phyloP scores from a whole-genome alignment of 495 filamentous ascomycete species.

The Penicillium verhagenii region DNA sequence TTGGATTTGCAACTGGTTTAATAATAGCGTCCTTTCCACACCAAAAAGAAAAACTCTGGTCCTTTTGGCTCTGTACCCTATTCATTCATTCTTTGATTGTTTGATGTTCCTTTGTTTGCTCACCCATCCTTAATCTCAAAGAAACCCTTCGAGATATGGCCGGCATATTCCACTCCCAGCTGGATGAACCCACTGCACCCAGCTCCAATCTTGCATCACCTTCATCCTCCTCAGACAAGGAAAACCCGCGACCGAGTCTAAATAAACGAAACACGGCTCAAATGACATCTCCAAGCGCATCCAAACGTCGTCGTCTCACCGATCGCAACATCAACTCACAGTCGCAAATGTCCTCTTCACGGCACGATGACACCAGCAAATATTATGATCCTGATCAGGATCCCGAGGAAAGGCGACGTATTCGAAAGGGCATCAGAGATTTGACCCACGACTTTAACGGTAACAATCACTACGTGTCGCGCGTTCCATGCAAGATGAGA shows the following conservation, averaged over 20 bases:
- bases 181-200: conserved; percentile 19
- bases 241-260: conserved; percentile 43
- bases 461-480: conserved; percentile 25
- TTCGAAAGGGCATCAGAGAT: conserved; percentile 68
- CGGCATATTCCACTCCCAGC: conserved; percentile 20
- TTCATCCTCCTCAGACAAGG: conserved; percentile 56
- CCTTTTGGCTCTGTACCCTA: conserved; percentile 1
- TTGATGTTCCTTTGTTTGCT: conserved; percentile 3
- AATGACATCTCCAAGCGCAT: conserved; percentile 30
- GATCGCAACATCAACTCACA: conserved; percentile 33
- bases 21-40: background rate
- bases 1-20: background rate
- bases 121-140: background rate
- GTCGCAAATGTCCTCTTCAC: conserved; percentile 27
- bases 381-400: conserved; percentile 91
- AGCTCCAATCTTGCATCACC: conserved; percentile 40
- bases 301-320: conserved; percentile 45
- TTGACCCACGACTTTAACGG: conserved; percentile 64
- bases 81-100: conserved; percentile 5
- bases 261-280: conserved; percentile 24
- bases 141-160: conserved; percentile 30
- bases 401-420: conserved; percentile 66
- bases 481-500: background rate
- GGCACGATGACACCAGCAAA: conserved; percentile 31
- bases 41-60: background rate